These are phyloP conservation scores for Penicillium paneum DNA, from an alignment of 2,329 filamentous ascomycete genomes.

Conservation along the genomic window DNA sequence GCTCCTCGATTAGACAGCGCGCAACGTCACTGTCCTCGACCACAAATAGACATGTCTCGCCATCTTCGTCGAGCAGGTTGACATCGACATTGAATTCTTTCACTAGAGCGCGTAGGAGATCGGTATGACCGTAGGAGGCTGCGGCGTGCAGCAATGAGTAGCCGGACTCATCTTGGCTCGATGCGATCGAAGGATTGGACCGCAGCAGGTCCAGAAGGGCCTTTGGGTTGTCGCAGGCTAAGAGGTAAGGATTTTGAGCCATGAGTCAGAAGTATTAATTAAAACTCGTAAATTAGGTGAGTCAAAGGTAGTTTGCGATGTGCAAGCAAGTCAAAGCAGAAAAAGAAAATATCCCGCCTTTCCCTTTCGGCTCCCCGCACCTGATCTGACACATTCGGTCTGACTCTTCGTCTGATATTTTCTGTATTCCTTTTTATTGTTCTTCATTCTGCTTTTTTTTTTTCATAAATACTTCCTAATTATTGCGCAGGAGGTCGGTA, in stretches of 20 bases:
- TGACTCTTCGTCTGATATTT: not conserved
- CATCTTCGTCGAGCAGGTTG: conserved; percentile 83
- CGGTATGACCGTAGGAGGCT: conserved; percentile 83
- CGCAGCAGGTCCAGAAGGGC: conserved; percentile 71
- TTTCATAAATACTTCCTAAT: not conserved
- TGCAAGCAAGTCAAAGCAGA: not conserved
- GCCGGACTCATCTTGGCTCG: conserved; percentile 80
- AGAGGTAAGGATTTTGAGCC: conserved; percentile 62
- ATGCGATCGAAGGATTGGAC: conserved; percentile 70
- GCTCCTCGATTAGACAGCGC: conserved; percentile 74
- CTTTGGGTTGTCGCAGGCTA: conserved; percentile 77
- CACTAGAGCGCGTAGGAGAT: conserved; percentile 72
- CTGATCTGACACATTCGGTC: conserved; percentile 9
- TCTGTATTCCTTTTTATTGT: not conserved
- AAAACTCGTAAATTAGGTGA: not conserved
- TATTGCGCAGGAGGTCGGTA: not conserved
- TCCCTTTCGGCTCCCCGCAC: conserved; percentile 25
- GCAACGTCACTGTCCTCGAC: conserved; percentile 78
- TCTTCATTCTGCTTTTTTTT: not conserved
- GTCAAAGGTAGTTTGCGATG: not conserved
- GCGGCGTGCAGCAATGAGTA: conserved; percentile 94
- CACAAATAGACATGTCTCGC: conserved; percentile 93
- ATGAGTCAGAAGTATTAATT: conserved; percentile 10
- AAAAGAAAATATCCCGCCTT: conserved; percentile 11
- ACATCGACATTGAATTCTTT: conserved; percentile 73